phyloP scores from a whole-genome alignment of 2,329 filamentous ascomycete genomes.

The Aspergillus calidoustus region DNA sequence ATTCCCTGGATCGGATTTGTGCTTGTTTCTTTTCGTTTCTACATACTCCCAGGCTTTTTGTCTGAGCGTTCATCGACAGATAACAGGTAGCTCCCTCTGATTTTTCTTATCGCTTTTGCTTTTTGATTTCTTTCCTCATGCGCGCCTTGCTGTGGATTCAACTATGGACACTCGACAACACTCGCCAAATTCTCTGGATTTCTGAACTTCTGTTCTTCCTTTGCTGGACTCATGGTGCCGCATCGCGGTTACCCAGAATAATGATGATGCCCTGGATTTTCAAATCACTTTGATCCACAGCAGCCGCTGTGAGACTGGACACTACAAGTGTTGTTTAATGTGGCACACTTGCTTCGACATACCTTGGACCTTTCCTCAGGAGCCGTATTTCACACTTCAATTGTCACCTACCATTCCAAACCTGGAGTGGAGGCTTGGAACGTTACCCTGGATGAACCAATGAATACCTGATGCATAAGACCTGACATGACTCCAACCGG shows the following conservation, averaged over 20 bases:
- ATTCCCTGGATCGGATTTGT: constrained; percentile 40
- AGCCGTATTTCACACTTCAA: constrained; percentile 14
- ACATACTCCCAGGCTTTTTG: constrained; percentile 28
- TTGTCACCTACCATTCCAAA: constrained; percentile 24
- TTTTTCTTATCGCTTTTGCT: constrained; percentile 38
- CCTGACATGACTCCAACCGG: constrained; percentile 15
- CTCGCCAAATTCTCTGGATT: background rate
- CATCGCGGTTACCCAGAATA: constrained; percentile 29
- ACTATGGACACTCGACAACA: constrained; percentile 15
- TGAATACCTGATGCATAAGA: constrained; percentile 2
- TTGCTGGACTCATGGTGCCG: constrained; percentile 23
- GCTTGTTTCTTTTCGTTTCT: constrained; percentile 34
- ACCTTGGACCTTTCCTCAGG: constrained; percentile 25
- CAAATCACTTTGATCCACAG: constrained; percentile 25
- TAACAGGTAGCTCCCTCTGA: constrained; percentile 49
- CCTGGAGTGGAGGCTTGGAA: constrained; percentile 35
- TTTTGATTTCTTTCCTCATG: constrained; percentile 22
- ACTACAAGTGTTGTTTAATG: constrained; percentile 48
- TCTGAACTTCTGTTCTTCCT: constrained; percentile 4
- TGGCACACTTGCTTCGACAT: constrained; percentile 36
- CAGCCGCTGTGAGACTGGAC: constrained; percentile 41
- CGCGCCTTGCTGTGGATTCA: background rate
- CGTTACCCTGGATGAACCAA: constrained; percentile 13
- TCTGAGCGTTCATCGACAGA: constrained; percentile 34
- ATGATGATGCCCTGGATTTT: constrained; percentile 21